These are phyloP conservation scores for Parathielavia hyrcaniae DNA, from an alignment of 495 filamentous ascomycete species.

Conservation along the genomic window DNA sequence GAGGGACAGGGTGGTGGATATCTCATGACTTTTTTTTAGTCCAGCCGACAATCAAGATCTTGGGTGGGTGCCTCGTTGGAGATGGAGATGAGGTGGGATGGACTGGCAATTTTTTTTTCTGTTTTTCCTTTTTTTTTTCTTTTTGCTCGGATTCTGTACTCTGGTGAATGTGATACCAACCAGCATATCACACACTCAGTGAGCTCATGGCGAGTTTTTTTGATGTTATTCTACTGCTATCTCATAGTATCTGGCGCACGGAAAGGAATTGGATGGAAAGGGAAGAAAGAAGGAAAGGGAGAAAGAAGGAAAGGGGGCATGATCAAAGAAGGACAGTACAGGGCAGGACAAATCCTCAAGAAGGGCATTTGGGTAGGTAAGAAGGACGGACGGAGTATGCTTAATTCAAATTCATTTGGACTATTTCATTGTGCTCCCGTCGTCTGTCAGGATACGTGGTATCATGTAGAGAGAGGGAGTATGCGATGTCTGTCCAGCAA, in stretches of 20 bases:
- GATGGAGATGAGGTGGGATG: no score
- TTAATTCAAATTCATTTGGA: not conserved
- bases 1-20: no score
- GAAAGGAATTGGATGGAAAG: not conserved
- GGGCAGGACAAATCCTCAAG: no score
- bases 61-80: no score
- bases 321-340: not conserved
- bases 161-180: no score
- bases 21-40: not conserved
- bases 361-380: not conserved
- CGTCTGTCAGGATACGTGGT: no score
- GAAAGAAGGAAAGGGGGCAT: not conserved
- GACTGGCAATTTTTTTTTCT: not conserved
- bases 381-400: not conserved
- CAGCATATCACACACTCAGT: no score
- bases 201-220: no score
- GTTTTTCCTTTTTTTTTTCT: not conserved
- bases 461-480: no score
- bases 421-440: not conserved
- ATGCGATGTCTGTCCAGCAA: no score
- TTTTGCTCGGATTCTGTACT: not conserved
- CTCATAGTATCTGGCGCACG: not conserved
- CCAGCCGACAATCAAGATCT: no score
- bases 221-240: not conserved
- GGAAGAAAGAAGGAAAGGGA: not conserved